A percentile compares a stretch with the other conserved stretches of the same genome.
These are phyloP conservation scores for Phytopythium boreale DNA, from an alignment of 352 stramenopile species.

Conservation along the genomic window DNA sequence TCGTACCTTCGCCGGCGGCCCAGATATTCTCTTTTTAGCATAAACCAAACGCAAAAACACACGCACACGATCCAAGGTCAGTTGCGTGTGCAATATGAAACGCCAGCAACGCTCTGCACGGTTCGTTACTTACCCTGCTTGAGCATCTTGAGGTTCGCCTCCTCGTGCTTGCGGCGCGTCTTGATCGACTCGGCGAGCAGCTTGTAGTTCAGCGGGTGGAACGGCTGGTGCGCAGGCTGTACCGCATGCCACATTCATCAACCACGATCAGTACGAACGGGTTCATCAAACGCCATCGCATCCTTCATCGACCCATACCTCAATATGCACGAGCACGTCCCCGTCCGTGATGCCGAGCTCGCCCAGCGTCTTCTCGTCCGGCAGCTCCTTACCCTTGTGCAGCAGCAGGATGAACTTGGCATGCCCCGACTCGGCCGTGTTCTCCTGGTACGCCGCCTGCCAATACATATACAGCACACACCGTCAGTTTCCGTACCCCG, in stretches of 20 bases:
- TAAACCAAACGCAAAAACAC: not conserved
- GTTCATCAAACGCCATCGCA: not conserved
- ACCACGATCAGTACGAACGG: not conserved
- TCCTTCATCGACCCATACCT: too few relatives aligned
- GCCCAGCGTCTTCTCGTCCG: constrained; percentile 83
- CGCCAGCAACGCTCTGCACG: not conserved
- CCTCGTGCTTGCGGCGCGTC: constrained; percentile 72
- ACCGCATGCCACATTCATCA: not conserved
- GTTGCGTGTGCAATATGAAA: not conserved
- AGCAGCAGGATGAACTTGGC: constrained; percentile 81
- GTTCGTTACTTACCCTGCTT: constrained; percentile 48
- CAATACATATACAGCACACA: not conserved
- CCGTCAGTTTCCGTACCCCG: not conserved
- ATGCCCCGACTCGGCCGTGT: constrained; percentile 55
- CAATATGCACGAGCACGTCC: constrained; percentile 84
- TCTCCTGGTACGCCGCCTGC: constrained; percentile 73
- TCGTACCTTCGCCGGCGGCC: constrained; percentile 51
- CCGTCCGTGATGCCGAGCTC: constrained; percentile 72
- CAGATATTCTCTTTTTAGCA: constrained; percentile 71
- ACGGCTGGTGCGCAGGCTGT: constrained; percentile 74
- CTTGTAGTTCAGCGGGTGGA: constrained; percentile 86
- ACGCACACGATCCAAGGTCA: not conserved
- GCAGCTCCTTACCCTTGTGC: constrained; percentile 83
- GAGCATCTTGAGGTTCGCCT: constrained; percentile 81
- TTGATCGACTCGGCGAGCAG: constrained; percentile 76